Base-by-base conservation (phyloP, 2,329 filamentous ascomycete species). In the Cladorrhinum sp. region DNA sequence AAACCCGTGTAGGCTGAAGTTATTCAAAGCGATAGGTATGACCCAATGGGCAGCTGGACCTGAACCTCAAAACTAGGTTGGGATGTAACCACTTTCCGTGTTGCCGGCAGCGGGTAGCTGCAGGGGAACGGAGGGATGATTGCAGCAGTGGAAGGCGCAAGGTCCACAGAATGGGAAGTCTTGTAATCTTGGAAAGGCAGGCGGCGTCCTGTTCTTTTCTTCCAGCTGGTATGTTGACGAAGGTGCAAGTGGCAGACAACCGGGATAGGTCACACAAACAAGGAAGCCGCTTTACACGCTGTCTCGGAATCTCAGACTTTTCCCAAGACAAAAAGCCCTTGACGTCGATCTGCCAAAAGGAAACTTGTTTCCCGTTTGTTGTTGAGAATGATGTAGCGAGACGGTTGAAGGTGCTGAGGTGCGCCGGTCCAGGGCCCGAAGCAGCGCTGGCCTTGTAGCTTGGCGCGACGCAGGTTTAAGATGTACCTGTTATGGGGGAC, bases 381-480 rank as follows among this genome's bases (percentile, higher is more conserved):
- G 32, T 36, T 36, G 32, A 10, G 25, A n/a, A 36, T 10, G 32
- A 12, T 36, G 32, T 9, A 36, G 32, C 25, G 10, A 29, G 32
- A 36, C 50, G 24, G 7, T 52, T 52, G 13, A 29, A 23, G 50
- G 49, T 32, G 18, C 54, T 8, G 13, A 20, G 29, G 32, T 48
- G 50, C 24, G 32, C 45, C 22, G 32, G 45, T n/a, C 23, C 22
- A 25, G 50, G 32, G 25, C 18, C 24, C 50, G 27, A 53, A 32
- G 27, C 50, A 53, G 27, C 27, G 25, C 50, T 53, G 50, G 18
- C 23, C 10, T 25, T 22, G n/a, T 27, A n/a, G 50, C 60, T 60
- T 62, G 57, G 60, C 60, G 57, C 27, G 57, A 49, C 24, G 18
- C 52, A 48, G 12, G 61, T 63, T 62, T 55, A 60, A 60, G 45